These are phyloP conservation scores for Limtongia smithiae DNA, from an alignment of 805 yeast species.

Conservation along the genomic window DNA sequence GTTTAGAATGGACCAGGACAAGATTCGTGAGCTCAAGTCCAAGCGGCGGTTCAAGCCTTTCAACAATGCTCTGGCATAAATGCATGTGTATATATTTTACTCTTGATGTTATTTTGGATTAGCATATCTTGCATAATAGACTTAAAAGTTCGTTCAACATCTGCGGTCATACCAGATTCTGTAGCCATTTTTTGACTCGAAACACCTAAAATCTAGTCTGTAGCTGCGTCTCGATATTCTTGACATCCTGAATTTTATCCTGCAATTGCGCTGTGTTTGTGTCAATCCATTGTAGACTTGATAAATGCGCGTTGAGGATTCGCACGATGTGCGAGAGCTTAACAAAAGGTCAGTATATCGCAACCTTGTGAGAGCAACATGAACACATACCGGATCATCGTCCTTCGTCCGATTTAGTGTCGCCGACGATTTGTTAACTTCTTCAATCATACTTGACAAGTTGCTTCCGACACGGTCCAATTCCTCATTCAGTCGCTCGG, in stretches of 20 bases:
- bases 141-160: too few relatives aligned
- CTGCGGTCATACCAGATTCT: too few relatives aligned
- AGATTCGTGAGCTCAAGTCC: constrained; percentile 72
- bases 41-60: constrained; percentile 81
- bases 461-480: constrained; percentile 74
- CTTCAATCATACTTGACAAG: constrained; percentile 68
- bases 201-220: constrained; percentile 4
- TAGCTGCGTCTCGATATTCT: constrained; percentile 26
- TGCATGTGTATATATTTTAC: neutral
- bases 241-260: constrained; percentile 51
- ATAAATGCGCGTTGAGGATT: constrained; percentile 81
- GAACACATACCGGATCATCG: constrained; percentile 38
- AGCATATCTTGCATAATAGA: neutral
- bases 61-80: constrained; percentile 9
- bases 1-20: constrained; percentile 87
- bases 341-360: neutral
- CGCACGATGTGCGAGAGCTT: constrained; percentile 54
- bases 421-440: constrained; percentile 58
- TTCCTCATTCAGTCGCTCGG: constrained; percentile 78
- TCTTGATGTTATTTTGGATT: neutral
- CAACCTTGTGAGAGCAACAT: neutral
- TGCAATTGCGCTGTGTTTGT: constrained; percentile 64
- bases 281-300: constrained; percentile 84
- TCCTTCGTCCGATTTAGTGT: constrained; percentile 43
- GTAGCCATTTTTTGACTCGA: neutral